A percentile compares a stretch with the other conserved stretches of the same genome.
phyloP scores from a whole-genome alignment of 352 stramenopile genomes.

The Aphanomyces astaci region DNA sequence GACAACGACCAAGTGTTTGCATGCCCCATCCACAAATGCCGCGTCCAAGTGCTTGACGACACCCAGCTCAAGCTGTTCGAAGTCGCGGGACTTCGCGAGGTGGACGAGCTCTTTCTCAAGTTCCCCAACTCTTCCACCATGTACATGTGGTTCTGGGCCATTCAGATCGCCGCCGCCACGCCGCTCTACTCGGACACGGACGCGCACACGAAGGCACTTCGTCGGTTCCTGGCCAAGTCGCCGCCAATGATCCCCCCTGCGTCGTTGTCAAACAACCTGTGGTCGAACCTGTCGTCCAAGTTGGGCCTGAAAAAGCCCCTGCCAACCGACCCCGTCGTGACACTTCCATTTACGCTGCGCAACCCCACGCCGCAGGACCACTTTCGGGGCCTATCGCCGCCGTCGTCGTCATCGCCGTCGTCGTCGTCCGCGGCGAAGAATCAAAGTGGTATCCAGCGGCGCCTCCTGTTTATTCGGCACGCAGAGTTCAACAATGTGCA shows the following conservation, averaged over 20 bases:
- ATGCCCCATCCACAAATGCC: slow-evolving; percentile 19
- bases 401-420: neutral
- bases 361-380: neutral
- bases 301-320: neutral
- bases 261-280: neutral
- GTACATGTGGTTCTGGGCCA: slow-evolving; percentile 19
- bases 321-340: neutral
- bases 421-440: too few species aligned
- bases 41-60: slow-evolving; percentile 11
- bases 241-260: neutral
- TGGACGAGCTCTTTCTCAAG: slow-evolving; percentile 19
- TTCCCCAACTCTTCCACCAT: slow-evolving; percentile 11
- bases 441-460: neutral
- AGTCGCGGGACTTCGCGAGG: slow-evolving; percentile 10
- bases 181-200: slow-evolving; percentile 5
- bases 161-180: slow-evolving; percentile 7
- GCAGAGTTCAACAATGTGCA: slow-evolving; percentile 80
- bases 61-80: slow-evolving; percentile 15
- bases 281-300: neutral
- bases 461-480: slow-evolving; percentile 47
- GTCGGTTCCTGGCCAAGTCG: neutral
- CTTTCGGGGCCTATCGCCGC: neutral
- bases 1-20: slow-evolving; percentile 10
- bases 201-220: slow-evolving; percentile 7
- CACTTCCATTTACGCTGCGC: neutral